Evolutionary conservation across 2,329 filamentous ascomycete species (phyloP), one percentile per base, ranked within the genome.

Genomic region (Cordyceps militaris): DNA sequence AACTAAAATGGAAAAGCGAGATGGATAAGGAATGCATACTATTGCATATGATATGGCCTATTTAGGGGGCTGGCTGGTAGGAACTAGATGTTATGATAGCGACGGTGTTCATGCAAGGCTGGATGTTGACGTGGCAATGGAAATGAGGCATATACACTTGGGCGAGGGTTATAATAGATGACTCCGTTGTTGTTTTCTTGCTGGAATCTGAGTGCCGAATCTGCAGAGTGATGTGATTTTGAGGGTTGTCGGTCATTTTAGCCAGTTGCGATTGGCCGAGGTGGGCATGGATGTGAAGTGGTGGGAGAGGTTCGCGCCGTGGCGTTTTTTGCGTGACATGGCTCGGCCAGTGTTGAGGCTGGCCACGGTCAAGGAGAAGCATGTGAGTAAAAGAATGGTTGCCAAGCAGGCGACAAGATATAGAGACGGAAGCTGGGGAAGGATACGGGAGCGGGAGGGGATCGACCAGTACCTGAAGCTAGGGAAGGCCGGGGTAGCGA

Each of bases 1-100:
- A 83, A 86, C 68, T 87, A 74, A 67, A 51, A 24, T 36, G 19
- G 30, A 43, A 57, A 49, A 48, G n/a, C 19, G 14, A 30, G 13
- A 58, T 10, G 28, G 26, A 40, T 24, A 23, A 10, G 28, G 19
- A 47, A 48, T 40, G 43, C 43, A 53, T 53, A 40, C 19, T 13
- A 42, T 23, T 28, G n/a, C 21, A 34, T 14, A 47, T 54, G 23
- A 40, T 38, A 30, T 47, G 47, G 8, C 36, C 26, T 38, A 24
- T 44, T 28, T 16, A 19, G 48, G 30, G 24, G 23, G 38, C 3
- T 30, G 19, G 14, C 32, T 48, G 30, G 24, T 48, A 30, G 14
- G n/a, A 14, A 32, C 53, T 34, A 24, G 24, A 21, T 48, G 43
- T 9, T 19, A 14, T 4, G 23, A 54, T 32, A 21, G 21, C 21